Percentiles rank a stretch among this genome's conserved stretches.
These are phyloP conservation scores for Canavalia gladiata DNA, from an alignment of 306 rosid genomes.

Conservation along the genomic window DNA sequence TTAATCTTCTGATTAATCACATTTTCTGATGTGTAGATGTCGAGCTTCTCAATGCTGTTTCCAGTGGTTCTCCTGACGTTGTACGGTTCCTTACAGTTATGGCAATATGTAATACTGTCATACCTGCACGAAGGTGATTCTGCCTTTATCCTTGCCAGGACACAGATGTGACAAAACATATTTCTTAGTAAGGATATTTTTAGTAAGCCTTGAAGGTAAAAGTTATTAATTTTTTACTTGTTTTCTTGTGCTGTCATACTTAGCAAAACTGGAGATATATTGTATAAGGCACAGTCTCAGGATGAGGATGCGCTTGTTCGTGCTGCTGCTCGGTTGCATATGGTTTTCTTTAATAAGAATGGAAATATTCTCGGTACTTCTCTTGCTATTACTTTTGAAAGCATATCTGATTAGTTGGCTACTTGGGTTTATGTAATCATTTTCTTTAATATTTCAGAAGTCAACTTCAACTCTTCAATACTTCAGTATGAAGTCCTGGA, in stretches of 20 bases:
- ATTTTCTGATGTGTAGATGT: constrained; percentile 69
- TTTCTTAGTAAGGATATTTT: constrained; percentile 34
- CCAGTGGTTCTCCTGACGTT: constrained; percentile 79
- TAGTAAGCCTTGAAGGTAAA: not conserved
- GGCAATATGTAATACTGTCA: constrained; percentile 96
- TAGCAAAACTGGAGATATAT: constrained; percentile 87
- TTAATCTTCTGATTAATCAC: constrained; percentile 49
- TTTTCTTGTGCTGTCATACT: constrained; percentile 47
- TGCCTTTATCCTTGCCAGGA: constrained; percentile 45
- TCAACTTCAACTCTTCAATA: constrained; percentile 76
- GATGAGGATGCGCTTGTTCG: constrained; percentile 99
- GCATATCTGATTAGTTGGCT: constrained; percentile 42
- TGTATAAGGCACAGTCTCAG: constrained; percentile 98
- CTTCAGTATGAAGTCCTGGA: constrained; percentile 88
- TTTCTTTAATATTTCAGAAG: constrained; percentile 69
- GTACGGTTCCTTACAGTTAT: constrained; percentile 81
- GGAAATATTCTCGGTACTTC: constrained; percentile 75
- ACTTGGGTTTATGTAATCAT: constrained; percentile 42
- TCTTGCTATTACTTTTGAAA: constrained; percentile 44
- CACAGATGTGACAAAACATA: constrained; percentile 10
- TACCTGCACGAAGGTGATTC: constrained; percentile 82
- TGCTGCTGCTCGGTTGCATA: constrained; percentile 88
- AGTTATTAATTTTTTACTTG: constrained; percentile 35
- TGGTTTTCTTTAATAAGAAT: constrained; percentile 82
- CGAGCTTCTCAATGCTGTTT: constrained; percentile 75